Percentiles rank a stretch among this genome's conserved stretches.
These are phyloP conservation scores for Lineolata rhizophorae DNA, from an alignment of 495 filamentous ascomycete genomes.

Conservation along the genomic window DNA sequence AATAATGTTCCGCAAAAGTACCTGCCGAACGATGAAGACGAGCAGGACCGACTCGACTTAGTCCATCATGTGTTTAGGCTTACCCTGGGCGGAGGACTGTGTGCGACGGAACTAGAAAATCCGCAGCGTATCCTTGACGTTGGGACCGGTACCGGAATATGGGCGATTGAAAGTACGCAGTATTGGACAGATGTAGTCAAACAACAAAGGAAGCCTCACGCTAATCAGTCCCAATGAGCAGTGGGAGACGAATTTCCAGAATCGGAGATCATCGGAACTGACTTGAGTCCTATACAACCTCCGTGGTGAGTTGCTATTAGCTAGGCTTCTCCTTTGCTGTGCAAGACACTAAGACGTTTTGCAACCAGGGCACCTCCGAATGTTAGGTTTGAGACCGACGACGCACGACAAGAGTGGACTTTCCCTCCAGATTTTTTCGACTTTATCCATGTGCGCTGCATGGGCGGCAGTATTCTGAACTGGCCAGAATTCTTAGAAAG, in stretches of 20 bases:
- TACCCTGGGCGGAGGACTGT: constrained; percentile 13
- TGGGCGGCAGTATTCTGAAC: constrained; percentile 8
- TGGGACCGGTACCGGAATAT: constrained; percentile 17
- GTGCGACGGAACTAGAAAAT: constrained; percentile 12
- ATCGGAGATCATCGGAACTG: not conserved
- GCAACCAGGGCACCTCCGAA: constrained; percentile 10
- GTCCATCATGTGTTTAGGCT: constrained; percentile 13
- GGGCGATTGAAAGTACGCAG: constrained; percentile 12
- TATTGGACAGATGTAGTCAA: not conserved
- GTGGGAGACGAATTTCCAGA: not conserved
- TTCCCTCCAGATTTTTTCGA: constrained; percentile 10
- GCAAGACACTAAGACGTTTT: too few species aligned
- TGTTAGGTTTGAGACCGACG: constrained; percentile 14
- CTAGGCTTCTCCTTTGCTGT: too few species aligned
- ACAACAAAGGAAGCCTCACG: not conserved
- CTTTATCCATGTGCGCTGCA: constrained; percentile 11
- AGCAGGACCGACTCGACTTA: not conserved
- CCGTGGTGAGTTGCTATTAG: too few species aligned
- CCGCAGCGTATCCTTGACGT: constrained; percentile 15
- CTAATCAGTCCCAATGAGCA: too few species aligned
- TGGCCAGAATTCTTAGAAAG: constrained; percentile 9
- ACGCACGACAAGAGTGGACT: constrained; percentile 8
- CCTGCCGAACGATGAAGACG: constrained; percentile 8
- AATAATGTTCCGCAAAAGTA: too few species aligned
- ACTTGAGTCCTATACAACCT: constrained; percentile 3